Conservation (phyloP, 176 grass and related monocot genomes). For the Thalia dealbata region DNA sequence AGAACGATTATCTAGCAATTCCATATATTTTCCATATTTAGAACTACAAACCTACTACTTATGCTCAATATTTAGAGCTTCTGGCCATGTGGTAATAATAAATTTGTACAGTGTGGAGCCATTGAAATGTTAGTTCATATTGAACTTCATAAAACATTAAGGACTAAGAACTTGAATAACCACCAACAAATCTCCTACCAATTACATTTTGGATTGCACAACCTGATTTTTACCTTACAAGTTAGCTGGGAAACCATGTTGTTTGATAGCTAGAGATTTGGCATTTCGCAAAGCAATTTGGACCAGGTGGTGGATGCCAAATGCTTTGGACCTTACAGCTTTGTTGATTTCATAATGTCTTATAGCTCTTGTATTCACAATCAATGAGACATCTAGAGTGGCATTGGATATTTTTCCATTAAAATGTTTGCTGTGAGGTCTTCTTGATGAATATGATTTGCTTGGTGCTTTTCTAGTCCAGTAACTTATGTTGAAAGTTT, state of each 20-base stretch:
- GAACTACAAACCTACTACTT: background rate
- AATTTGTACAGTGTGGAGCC: background rate
- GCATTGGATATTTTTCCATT: background rate
- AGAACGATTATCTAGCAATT: no score
- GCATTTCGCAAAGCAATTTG: no score
- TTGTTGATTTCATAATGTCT: background rate
- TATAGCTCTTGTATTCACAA: background rate
- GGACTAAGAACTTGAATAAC: background rate
- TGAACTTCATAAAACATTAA: background rate
- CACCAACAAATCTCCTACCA: background rate
- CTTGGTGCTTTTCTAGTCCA: background rate
- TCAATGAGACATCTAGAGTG: background rate
- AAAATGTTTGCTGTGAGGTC: background rate
- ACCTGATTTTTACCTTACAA: no score
- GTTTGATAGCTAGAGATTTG: no score
- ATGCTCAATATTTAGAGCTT: background rate
- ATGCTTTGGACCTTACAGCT: background rate
- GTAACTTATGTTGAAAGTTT: background rate
- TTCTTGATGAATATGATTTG: background rate
- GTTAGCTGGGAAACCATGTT: no score
- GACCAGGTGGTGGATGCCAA: background rate
- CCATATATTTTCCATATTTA: background rate
- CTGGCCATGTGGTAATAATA: background rate
- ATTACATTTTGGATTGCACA: background rate
- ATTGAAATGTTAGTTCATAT: background rate